Conservation (phyloP, 345 rosid species). For the Moricandia moricandioides region DNA sequence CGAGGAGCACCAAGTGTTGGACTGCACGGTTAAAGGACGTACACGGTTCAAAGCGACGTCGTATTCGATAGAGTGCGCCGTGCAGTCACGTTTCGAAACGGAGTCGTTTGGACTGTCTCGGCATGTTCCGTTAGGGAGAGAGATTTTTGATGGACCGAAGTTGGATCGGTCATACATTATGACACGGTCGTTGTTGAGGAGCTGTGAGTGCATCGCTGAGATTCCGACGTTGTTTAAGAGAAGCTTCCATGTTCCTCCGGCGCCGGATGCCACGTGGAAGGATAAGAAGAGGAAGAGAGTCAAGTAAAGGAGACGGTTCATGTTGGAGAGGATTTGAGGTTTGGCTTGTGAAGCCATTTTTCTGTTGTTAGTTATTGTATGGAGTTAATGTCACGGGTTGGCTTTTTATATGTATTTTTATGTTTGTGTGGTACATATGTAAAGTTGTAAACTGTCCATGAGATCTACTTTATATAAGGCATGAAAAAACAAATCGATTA, state of each 20-base stretch:
- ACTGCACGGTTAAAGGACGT: constrained; percentile 45
- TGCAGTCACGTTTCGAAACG: constrained; percentile 41
- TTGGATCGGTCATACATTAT: constrained; percentile 75
- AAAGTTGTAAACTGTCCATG: neutral
- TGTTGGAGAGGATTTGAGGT: constrained; percentile 21
- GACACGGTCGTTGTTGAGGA: constrained; percentile 76
- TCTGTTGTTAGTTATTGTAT: constrained; percentile 14
- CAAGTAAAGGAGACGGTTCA: constrained; percentile 6
- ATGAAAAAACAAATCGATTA: neutral
- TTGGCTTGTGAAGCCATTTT: constrained; percentile 27
- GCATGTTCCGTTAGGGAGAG: constrained; percentile 64
- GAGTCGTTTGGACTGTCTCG: constrained; percentile 39
- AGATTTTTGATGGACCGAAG: constrained; percentile 69
- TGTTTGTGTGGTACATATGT: constrained; percentile 7
- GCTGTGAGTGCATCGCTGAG: constrained; percentile 89
- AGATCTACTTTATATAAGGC: constrained; percentile 9
- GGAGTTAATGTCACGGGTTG: constrained; percentile 25
- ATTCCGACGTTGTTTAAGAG: constrained; percentile 64
- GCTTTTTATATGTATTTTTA: neutral
- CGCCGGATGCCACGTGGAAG: constrained; percentile 31
- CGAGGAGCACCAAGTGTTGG: constrained; percentile 60
- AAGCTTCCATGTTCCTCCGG: constrained; percentile 64
- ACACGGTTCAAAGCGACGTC: constrained; percentile 36
- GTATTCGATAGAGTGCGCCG: constrained; percentile 70
- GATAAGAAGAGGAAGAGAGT: constrained; percentile 16